Percentiles rank a stretch among this genome's conserved stretches.
These are phyloP conservation scores for Picochlorum costavermella DNA, from an alignment of 139 green algal genomes.

Conservation along the genomic window DNA sequence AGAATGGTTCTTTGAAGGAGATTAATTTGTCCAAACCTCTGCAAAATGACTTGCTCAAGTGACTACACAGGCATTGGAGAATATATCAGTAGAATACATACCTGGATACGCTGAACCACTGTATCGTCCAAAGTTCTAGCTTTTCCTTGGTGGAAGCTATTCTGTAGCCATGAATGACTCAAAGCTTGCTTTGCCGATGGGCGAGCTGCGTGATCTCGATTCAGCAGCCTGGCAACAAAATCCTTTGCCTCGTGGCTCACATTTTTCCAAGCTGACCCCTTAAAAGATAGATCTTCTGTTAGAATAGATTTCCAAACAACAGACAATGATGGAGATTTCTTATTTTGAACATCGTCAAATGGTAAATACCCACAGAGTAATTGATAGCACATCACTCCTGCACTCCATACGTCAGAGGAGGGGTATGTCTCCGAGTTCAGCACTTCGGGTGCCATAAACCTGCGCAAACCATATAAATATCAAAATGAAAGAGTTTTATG, in stretches of 20 bases:
- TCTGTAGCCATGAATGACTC: conserved; percentile 66
- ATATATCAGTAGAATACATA: conserved; percentile 1
- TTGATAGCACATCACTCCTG: conserved; percentile 83
- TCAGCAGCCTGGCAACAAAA: conserved; percentile 66
- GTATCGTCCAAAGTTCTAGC: conserved; percentile 36
- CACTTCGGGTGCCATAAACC: conserved; percentile 71
- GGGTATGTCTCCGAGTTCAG: conserved; percentile 60
- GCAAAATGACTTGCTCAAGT: conserved; percentile 8
- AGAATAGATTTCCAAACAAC: conserved; percentile 49
- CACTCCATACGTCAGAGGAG: conserved; percentile 73
- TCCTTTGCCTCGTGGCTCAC: conserved; percentile 67
- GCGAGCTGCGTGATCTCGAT: conserved; percentile 64
- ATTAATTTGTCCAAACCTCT: conserved; percentile 60
- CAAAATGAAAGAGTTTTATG: background rate
- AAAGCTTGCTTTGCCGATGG: conserved; percentile 63
- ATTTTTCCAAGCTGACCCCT: conserved; percentile 39
- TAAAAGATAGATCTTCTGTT: conserved; percentile 14
- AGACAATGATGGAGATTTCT: conserved; percentile 54
- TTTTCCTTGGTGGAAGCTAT: conserved; percentile 23
- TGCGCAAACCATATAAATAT: background rate
- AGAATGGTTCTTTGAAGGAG: conserved; percentile 73
- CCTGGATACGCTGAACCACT: conserved; percentile 64
- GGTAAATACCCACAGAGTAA: conserved; percentile 67
- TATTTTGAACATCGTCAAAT: conserved; percentile 75
- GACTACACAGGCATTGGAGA: background rate